Evolutionary conservation across 2,329 filamentous ascomycete genomes (phyloP).

Genomic region (Phialemonium atrogriseum): DNA sequence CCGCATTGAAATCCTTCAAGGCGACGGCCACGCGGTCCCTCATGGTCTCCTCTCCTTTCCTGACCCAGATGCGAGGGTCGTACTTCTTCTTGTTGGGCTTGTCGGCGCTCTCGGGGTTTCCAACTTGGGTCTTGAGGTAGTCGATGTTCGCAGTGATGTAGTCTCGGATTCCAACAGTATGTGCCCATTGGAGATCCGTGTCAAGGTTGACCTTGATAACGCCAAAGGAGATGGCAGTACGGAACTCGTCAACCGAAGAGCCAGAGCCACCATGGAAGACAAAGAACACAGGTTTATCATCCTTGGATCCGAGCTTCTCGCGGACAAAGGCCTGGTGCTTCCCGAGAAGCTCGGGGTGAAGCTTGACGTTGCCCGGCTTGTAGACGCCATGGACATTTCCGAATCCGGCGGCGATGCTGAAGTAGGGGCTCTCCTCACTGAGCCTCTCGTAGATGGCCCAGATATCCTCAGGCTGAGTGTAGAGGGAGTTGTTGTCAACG

Average conservation of each 20-base stretch:
- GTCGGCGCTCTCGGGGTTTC: constrained; percentile 85
- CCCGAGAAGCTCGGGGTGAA: constrained; percentile 88
- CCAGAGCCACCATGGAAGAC: constrained; percentile 99
- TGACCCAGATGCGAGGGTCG: constrained; percentile 84
- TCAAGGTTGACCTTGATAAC: constrained; percentile 99
- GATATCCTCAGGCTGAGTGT: constrained; percentile 81
- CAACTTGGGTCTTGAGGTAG: constrained; percentile 80
- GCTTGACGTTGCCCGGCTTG: constrained; percentile 88
- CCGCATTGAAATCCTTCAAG: constrained; percentile 86
- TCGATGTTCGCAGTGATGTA: too few relatives aligned
- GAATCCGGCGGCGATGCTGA: constrained; percentile 96
- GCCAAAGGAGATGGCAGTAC: constrained; percentile 80
- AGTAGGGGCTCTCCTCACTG: constrained; percentile 81
- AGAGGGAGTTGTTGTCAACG: constrained; percentile 93
- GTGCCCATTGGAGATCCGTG: constrained; percentile 95
- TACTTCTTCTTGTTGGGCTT: constrained; percentile 99
- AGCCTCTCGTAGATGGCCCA: constrained; percentile 84
- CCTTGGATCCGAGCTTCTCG: constrained; percentile 62
- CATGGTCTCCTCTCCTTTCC: constrained; percentile 98
- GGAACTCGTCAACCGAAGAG: constrained; percentile 83
- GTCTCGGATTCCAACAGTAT: constrained; percentile 86
- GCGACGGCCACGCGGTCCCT: constrained; percentile 68
- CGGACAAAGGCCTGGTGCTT: constrained; percentile 95
- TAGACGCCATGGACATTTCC: constrained; percentile 95
- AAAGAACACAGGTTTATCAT: constrained; percentile 93